Base-by-base conservation (phyloP, 768 basidiomycete genomes). In the Tricholoma sp. region DNA sequence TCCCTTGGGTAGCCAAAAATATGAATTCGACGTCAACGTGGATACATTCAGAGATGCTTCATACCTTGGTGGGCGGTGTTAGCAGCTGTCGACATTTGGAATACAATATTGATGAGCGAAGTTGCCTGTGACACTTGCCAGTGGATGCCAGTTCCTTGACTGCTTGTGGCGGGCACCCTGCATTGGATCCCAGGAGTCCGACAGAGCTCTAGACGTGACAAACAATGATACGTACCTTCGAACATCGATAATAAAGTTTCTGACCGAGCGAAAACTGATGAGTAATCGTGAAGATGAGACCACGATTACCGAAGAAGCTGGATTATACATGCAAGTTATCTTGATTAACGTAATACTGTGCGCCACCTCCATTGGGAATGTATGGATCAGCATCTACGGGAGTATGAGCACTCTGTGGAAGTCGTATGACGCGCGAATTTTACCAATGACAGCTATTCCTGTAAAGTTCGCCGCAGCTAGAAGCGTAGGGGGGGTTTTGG, bases 371-470 rank as follows among this genome's bases (percentile, higher is more conserved):
- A 6, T 68, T 69, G 8, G 82, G 77, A 52, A 87, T 79, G 63
- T 90, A 90, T 31, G 88, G 88, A 66, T 90, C 80, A 13, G 83
- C 86, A 68, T 91, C 87, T 88, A 24, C 24, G 4, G 4, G 15
- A 13, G 44, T 6, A 13, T 41, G 18, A 29, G 45, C 32, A 18
- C 24, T 50, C 20, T 12, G 28, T 34, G 8, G 29, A 29, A 31
- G 12, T 15, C 8, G 3, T n/a, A 33, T 33, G 17, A 17, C 13
- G 15, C 11, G 15, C 36, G 15, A 36, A 24, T 65, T 72, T 28
- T 55, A 90, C 88, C 90, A 54, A 91, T 89, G 54, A 91, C 83
- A 32, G 89, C 89, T 55, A 89, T 77, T 6, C 88, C 90, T 13
- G 70, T 68, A 67, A 91, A 92, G 29, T 69, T 74, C 4, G 82